These are phyloP conservation scores for Salix exigua DNA, from an alignment of 345 rosid genomes.

Conservation along the genomic window DNA sequence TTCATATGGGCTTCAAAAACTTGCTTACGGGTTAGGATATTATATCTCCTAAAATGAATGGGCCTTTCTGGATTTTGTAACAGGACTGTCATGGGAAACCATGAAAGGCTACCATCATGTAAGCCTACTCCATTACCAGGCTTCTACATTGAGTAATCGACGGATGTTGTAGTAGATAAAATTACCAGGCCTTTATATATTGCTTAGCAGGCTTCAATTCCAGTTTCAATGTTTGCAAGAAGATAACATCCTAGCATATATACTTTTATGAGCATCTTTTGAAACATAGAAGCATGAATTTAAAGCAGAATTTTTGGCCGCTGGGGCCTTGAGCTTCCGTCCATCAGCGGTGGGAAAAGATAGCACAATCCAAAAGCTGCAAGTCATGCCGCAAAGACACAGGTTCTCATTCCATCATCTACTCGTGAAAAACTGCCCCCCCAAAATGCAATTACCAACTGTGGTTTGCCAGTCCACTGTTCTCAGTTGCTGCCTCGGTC, in stretches of 20 bases:
- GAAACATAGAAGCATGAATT: background rate
- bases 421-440: no score
- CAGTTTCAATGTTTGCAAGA: background rate
- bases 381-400: no score
- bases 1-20: no score
- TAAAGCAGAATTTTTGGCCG: background rate
- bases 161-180: no score
- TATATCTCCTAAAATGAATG: no score
- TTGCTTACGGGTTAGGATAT: no score
- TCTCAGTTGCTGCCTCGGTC: no score
- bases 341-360: background rate
- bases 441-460: background rate
- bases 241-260: background rate
- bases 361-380: background rate
- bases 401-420: background rate
- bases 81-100: no score
- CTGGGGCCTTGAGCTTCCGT: background rate
- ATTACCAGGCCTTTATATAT: no score
- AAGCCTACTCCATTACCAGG: background rate
- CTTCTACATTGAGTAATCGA: background rate
- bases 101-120: no score
- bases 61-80: no score
- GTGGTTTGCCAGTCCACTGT: background rate
- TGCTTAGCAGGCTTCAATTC: background rate
- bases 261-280: background rate